Evolutionary conservation across 257 asterid species (phyloP).

Genomic region (Solanum pinnatisectum): DNA sequence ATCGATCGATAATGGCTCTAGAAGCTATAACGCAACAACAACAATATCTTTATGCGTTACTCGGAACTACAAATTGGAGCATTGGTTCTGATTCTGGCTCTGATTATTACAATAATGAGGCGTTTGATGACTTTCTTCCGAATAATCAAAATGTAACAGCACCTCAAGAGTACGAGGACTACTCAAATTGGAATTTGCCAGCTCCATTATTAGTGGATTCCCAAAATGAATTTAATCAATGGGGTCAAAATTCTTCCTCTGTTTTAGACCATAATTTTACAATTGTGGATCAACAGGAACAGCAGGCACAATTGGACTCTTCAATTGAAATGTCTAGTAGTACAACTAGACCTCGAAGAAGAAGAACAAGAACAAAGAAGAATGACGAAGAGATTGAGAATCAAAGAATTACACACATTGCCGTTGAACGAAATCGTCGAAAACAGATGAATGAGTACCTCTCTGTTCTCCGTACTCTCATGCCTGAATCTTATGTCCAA

Average conservation of each 20-base stretch:
- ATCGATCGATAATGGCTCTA: slow-evolving; percentile 17
- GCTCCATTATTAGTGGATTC: background rate
- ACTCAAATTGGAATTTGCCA: background rate
- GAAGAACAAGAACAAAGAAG: slow-evolving; percentile 18
- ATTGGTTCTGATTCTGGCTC: background rate
- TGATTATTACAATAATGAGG: background rate
- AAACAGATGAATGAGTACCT: slow-evolving; percentile 38
- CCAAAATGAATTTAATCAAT: background rate
- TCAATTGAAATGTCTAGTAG: background rate
- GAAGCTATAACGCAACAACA: slow-evolving; percentile 19
- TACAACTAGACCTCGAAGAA: background rate
- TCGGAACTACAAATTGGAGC: background rate
- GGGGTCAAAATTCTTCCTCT: slow-evolving; percentile 2
- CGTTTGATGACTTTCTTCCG: background rate
- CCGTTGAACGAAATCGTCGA: slow-evolving; percentile 33
- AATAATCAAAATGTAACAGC: background rate
- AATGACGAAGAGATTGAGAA: slow-evolving; percentile 26
- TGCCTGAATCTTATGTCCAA: slow-evolving; percentile 29
- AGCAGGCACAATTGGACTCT: background rate
- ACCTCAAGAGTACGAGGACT: background rate
- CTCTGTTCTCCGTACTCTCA: slow-evolving; percentile 17
- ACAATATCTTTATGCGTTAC: background rate
- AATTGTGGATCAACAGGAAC: background rate
- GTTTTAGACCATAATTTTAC: background rate
- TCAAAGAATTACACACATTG: slow-evolving; percentile 42